A percentile compares a stretch with the other conserved stretches of the same genome.
Evolutionary conservation across 106 monocot species (phyloP).

Genomic region (Phalaenopsis aphrodite): DNA sequence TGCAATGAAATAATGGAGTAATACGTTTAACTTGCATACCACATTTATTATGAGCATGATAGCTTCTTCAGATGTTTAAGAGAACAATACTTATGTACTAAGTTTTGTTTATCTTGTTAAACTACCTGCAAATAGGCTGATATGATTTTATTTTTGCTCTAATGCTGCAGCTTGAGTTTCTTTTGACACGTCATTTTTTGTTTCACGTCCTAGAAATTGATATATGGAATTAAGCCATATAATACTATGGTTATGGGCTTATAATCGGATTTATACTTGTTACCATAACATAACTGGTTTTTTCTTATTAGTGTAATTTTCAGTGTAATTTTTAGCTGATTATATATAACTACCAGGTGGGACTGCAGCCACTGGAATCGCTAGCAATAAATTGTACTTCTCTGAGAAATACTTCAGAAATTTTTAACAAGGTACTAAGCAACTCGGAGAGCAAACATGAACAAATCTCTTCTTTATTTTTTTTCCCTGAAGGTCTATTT

Average conservation of each 20-base stretch:
- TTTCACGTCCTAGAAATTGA: not conserved
- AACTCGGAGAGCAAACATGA: not conserved
- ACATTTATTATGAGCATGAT: not conserved
- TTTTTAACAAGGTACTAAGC: conserved; percentile 69
- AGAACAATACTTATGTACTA: not conserved
- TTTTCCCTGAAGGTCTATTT: not conserved
- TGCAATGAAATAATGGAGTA: not conserved
- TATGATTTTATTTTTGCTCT: not conserved
- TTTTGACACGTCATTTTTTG: not conserved
- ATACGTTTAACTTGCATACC: not conserved
- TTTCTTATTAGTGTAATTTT: conserved; percentile 2
- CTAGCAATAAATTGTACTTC: conserved; percentile 68
- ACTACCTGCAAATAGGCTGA: not conserved
- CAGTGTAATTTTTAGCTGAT: conserved; percentile 4
- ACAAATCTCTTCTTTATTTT: not conserved
- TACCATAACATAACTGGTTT: not conserved
- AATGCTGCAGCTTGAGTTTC: not conserved
- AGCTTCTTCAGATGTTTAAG: not conserved
- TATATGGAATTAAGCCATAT: not conserved
- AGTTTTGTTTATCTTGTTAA: not conserved
- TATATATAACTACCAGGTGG: conserved; percentile 32
- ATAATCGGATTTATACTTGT: not conserved
- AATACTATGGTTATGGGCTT: not conserved
- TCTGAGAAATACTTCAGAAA: conserved; percentile 53
- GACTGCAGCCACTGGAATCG: conserved; percentile 43